Percentiles rank a stretch among this genome's conserved stretches.
Evolutionary conservation across 1,284 basidiomycete species (phyloP).

Genomic region (Blastosporella zonata): DNA sequence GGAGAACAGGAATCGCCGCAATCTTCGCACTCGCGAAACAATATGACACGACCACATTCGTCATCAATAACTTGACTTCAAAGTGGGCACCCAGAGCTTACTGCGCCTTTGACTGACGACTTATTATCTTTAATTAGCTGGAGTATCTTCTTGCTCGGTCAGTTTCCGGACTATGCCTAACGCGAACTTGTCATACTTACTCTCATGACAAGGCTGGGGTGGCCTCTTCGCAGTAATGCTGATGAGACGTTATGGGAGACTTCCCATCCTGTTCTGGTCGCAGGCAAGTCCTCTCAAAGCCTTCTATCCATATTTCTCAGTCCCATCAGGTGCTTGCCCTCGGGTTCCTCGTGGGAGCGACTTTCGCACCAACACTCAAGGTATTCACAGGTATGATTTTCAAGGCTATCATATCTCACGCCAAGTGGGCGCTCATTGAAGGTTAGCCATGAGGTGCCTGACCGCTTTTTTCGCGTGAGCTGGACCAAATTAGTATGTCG

Average conservation of each 20-base stretch:
- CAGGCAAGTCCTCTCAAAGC: constrained; percentile 30
- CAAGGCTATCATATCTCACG: background rate
- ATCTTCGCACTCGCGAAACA: constrained; percentile 59
- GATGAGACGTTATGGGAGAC: constrained; percentile 54
- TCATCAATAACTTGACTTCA: constrained; percentile 55
- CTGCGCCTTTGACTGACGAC: background rate
- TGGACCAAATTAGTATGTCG: background rate
- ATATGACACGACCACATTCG: too few relatives aligned
- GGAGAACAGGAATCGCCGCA: constrained; percentile 46
- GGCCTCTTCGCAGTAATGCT: constrained; percentile 60
- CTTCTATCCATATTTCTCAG: background rate
- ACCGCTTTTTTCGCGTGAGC: constrained; percentile 66
- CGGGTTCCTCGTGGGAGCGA: constrained; percentile 23
- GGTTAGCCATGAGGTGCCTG: constrained; percentile 63
- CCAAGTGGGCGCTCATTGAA: background rate
- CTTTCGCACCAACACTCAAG: constrained; percentile 26
- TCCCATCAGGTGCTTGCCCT: constrained; percentile 18
- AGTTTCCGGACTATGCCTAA: constrained; percentile 7
- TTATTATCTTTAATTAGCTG: constrained; percentile 36
- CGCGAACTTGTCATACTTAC: background rate
- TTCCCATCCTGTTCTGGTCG: constrained; percentile 63
- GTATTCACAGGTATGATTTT: constrained; percentile 45
- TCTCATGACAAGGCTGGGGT: constrained; percentile 46
- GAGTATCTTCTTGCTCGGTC: constrained; percentile 66
- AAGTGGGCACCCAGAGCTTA: constrained; percentile 38